Conservation (phyloP, 2,329 filamentous ascomycete species). For the Allantophomopsis lycopodina region DNA sequence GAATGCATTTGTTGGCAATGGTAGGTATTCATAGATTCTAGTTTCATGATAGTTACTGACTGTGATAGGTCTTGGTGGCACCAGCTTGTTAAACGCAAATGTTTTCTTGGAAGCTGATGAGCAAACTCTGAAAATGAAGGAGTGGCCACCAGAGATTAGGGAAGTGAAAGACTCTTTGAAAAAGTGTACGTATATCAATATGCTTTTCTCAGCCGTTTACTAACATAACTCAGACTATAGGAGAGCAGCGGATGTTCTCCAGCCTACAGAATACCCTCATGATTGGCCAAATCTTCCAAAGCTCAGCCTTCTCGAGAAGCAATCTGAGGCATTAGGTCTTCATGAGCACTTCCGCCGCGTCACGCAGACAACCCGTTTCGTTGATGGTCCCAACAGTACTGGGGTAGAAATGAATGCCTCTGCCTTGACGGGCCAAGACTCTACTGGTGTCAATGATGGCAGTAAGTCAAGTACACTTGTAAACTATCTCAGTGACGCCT, state of each 20-base stretch:
- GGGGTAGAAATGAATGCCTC: constrained; percentile 51
- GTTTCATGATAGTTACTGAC: too few species aligned
- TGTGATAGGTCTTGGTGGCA: constrained; percentile 38
- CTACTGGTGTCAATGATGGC: constrained; percentile 51
- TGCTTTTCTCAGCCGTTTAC: too few species aligned
- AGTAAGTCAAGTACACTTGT: constrained; percentile 53
- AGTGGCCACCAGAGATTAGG: constrained; percentile 46
- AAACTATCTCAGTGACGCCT: constrained; percentile 55
- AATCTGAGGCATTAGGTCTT: constrained; percentile 37
- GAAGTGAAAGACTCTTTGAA: constrained; percentile 16
- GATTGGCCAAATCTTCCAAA: constrained; percentile 45
- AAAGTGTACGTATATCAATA: too few species aligned
- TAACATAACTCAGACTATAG: constrained; percentile 39
- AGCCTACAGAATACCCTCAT: constrained; percentile 42
- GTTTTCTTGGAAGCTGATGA: constrained; percentile 48
- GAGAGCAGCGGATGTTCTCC: constrained; percentile 37
- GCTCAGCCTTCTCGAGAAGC: constrained; percentile 38
- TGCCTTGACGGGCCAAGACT: constrained; percentile 45
- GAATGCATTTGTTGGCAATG: constrained; percentile 31
- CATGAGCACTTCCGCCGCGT: constrained; percentile 38
- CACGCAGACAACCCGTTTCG: constrained; percentile 49
- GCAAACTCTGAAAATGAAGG: constrained; percentile 33
- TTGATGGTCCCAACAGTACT: constrained; percentile 43
- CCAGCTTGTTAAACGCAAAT: constrained; percentile 53
- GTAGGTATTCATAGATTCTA: too few species aligned